Conservation (phyloP, 2,329 filamentous ascomycete species). For the Colletotrichum karsti region DNA sequence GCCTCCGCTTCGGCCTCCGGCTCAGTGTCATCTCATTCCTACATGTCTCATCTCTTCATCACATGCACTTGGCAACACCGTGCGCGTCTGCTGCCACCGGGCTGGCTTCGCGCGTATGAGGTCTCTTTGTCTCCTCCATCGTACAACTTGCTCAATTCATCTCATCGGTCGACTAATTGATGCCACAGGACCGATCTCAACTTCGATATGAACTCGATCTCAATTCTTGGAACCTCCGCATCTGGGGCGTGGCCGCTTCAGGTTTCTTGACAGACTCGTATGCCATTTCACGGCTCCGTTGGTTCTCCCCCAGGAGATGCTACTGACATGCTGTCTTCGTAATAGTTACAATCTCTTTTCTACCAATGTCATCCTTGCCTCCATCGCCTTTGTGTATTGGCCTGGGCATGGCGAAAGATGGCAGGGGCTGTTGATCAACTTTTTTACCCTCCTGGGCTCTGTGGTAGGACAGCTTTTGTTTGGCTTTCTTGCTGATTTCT, state of each 20-base stretch:
- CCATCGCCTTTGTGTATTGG: conserved; percentile 62
- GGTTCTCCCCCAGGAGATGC: neutral
- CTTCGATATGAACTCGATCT: conserved; percentile 62
- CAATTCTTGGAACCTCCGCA: conserved; percentile 63
- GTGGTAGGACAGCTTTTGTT: conserved; percentile 61
- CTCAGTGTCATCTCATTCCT: neutral
- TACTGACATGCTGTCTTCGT: neutral
- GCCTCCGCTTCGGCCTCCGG: neutral
- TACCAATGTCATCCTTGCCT: conserved; percentile 62
- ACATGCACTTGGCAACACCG: neutral
- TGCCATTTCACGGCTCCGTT: conserved; percentile 33
- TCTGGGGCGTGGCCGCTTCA: conserved; percentile 63
- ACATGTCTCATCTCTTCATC: neutral
- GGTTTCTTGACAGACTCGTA: conserved; percentile 64
- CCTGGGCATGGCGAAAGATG: conserved; percentile 51
- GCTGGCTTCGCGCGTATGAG: no score
- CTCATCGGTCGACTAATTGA: neutral
- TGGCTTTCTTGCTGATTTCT: conserved; percentile 62
- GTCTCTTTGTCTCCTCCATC: no score
- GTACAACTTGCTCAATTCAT: no score
- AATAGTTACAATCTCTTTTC: conserved; percentile 62
- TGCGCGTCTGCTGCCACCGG: no score
- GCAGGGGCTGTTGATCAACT: conserved; percentile 58
- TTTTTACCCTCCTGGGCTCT: conserved; percentile 61
- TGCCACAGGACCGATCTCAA: conserved; percentile 56